A percentile compares a stretch with the other conserved stretches of the same genome.
phyloP scores from a whole-genome alignment of 805 yeast species.

The Helenozyma baotianmanensis region DNA sequence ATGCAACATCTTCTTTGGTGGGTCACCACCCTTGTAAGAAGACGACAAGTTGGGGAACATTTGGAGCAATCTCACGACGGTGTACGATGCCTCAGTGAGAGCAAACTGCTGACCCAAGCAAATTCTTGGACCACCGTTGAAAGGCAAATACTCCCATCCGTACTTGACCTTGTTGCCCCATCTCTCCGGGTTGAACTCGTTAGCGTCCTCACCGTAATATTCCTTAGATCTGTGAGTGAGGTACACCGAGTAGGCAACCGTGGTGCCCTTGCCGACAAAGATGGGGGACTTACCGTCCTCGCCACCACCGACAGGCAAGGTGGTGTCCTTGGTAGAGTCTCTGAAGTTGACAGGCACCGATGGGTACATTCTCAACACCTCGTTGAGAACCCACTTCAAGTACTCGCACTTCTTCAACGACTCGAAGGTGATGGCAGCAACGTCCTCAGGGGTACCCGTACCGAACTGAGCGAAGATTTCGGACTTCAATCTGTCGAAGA shows the following conservation, averaged over 20 bases:
- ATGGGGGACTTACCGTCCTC: constrained; percentile 17
- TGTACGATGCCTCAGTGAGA: constrained; percentile 47
- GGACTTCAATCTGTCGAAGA: constrained; percentile 26
- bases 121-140: constrained; percentile 54
- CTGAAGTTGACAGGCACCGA: constrained; percentile 22
- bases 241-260: constrained; percentile 14
- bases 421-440: constrained; percentile 33
- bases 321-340: constrained; percentile 19
- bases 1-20: constrained; percentile 18
- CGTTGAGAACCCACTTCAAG: constrained; percentile 33
- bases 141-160: constrained; percentile 49
- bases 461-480: constrained; percentile 31
- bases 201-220: constrained; percentile 32
- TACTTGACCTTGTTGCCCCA: constrained; percentile 29
- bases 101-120: constrained; percentile 57
- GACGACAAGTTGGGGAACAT: constrained; percentile 22
- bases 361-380: constrained; percentile 34
- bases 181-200: constrained; percentile 34
- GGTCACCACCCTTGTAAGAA: constrained; percentile 12
- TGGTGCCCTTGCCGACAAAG: constrained; percentile 16
- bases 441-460: constrained; percentile 22
- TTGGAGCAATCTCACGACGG: constrained; percentile 34
- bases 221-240: constrained; percentile 18
- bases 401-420: constrained; percentile 37
- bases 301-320: constrained; percentile 25